phyloP scores from a whole-genome alignment of 768 basidiomycete genomes.

The Lepiota venenata region DNA sequence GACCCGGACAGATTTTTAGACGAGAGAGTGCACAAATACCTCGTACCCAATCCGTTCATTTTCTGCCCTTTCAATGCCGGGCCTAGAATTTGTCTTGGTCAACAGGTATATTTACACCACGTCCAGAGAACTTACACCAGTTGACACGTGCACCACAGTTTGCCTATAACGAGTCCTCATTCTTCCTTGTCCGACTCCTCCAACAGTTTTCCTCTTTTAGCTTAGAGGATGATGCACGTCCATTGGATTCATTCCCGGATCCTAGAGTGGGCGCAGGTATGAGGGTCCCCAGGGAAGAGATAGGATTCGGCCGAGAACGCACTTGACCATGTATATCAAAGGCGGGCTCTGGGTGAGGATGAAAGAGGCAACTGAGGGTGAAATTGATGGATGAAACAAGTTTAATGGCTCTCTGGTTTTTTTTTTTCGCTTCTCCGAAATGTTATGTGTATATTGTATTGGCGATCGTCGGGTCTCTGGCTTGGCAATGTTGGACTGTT shows the following conservation, averaged over 20 bases:
- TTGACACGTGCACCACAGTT: too few species aligned
- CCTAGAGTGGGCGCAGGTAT: slow-evolving; percentile 34
- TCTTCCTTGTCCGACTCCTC: slow-evolving; percentile 51
- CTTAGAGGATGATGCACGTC: too few species aligned
- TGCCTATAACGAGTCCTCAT: slow-evolving; percentile 25
- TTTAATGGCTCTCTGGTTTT: too few species aligned
- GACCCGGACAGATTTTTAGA: slow-evolving; percentile 59
- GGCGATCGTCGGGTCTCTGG: too few species aligned
- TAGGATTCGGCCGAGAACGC: slow-evolving; percentile 32
- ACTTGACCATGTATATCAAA: slow-evolving; percentile 35
- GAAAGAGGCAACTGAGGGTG: neutral
- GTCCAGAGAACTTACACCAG: slow-evolving; percentile 32
- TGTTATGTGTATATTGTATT: too few species aligned
- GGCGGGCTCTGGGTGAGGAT: slow-evolving; percentile 4
- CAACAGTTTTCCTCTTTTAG: slow-evolving; percentile 35
- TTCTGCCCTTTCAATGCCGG: slow-evolving; percentile 40
- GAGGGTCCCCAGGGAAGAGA: slow-evolving; percentile 35
- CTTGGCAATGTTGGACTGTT: too few species aligned
- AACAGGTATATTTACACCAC: slow-evolving; percentile 18
- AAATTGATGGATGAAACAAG: too few species aligned
- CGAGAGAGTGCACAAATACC: slow-evolving; percentile 40
- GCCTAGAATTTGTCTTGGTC: slow-evolving; percentile 32
- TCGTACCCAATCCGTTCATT: slow-evolving; percentile 40
- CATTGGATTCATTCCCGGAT: slow-evolving; percentile 32
- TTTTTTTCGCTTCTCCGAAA: too few species aligned